Evolutionary conservation across 139 green algal genomes (phyloP), one percentile per base, ranked within the genome.

Genomic region (Auxenochlorella protothecoides): DNA sequence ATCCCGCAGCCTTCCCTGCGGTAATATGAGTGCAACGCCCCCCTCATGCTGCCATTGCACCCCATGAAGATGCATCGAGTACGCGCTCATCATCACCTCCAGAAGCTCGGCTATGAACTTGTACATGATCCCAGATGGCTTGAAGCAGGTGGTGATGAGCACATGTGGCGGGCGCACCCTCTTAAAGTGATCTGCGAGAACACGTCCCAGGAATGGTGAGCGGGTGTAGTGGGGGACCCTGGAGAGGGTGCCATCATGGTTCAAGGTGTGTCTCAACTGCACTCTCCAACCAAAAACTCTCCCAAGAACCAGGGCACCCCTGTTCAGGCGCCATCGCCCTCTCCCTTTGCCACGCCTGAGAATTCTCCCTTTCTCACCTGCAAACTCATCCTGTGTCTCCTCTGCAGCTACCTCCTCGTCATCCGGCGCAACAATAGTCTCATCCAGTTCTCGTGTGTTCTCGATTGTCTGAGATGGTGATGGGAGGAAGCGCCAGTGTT

Each of bases 381-480:
- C 87, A 79, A 97, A 97, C 83, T 97, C 92, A 74, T 97, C 92
- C 65, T 94, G 70, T 5, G 80, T 82, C 71, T 95, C 85, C 57
- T 96, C 90, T 57, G 82, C 84, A 14, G 72, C 74, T 53, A 97
- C 79, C 76, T 97, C 91, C 56, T 86, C 86, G 65, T 97, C 92
- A 6, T 87, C 85, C 2, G 78, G 61, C 44, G 76, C 66, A 8
- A 97, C 83, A 62, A 86, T 78, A 0, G 92, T 97, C 68, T 86
- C 87, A 74, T 97, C 92, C 77, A 83, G 84, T 70, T 91, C 89
- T 54, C 92, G 79, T 6, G 81, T 91, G 84, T 94, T 96, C 65
- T 97, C 92, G 59, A 97, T 87, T 0, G 92, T 97, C 78, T 84
- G 75, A 44, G 27, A 44, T 44, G 27, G 72, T 72, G 53, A 55